Base-by-base conservation (phyloP, 1,284 basidiomycete species). In the Tylopilus microsporus region DNA sequence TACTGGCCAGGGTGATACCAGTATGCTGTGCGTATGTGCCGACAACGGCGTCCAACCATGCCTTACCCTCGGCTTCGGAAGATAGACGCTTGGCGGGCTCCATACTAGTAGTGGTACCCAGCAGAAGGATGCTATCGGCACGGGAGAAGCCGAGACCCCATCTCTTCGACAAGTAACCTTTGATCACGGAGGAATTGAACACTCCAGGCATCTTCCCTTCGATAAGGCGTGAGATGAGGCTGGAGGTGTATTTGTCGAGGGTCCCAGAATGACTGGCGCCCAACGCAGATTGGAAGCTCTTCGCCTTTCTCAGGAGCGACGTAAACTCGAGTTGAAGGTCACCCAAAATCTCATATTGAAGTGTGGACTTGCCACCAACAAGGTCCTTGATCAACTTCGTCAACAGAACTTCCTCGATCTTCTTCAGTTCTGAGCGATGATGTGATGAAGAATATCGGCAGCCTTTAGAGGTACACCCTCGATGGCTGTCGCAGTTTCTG, bases 151-250 rank as follows among this genome's bases (percentile, higher is more conserved):
- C 97, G 19, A 99, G 79, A 61, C 96, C 96, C 95, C 94, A 98
- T 41, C 83, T 83, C 80, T 97, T 98, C 51, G 85, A 83, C 49
- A 98, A 82, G 72, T 98, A 83, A 6, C 84, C 76, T 76, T 97
- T 96, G 74, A 95, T 92, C n/a, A 91, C 84, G 6, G 95, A 92
- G 32, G 91, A 80, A 73, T 98, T 98, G 85, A 99, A 99, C 36
- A 96, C 96, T 76, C 97, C 96, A 45, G 97, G 97, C 90, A 99
- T 95, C 79, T 87, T 50, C 94, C 95, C 74, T 97, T 92, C 25
- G 25, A 25, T 25, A 25, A 25, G 25, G 25, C 25, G 25, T 25
- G 25, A 25, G 25, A 25, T 25, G 25, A 25, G 25, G 25, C 25
- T 4, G 25, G 25, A 25, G 25, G 25, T 25, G 25, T 25, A 4